Base-by-base conservation (phyloP, 306 rosid species). In the Medicago truncatula region DNA sequence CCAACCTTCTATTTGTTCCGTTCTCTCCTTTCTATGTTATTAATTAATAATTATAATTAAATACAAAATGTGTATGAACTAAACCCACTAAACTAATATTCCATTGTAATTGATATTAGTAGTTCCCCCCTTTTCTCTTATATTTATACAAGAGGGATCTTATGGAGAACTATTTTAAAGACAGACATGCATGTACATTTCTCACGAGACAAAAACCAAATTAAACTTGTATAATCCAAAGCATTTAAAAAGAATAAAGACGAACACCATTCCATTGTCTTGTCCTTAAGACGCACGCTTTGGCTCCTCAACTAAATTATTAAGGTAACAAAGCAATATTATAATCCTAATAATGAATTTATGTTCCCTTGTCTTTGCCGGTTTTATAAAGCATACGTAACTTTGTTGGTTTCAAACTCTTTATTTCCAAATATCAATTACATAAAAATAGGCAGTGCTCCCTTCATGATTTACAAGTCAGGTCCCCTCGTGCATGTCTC, bases 351-450 rank as follows among this genome's bases (percentile, higher is more conserved):
- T 81, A 73, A 68, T 78, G 85, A 79, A 46, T 77, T 56, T 79
- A 40, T 91, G 92, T 87, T 82, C 89, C 88, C 92, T 60, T 8
- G 80, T 80, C 85, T 74, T 82, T 66, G 31, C 83, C 74, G 39
- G 70, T 76, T 84, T 67, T 74, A 61, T 53, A 71, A 78, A 80
- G 79, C 74, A 87, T 73, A 81, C 93, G 93, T 85, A 86, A 87
- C 83, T 39, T 81, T 86, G 86, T 89, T 87, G 96, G 90, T 82
- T 87, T 88, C 86, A 71, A 92, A 83, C 91, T 86, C 97, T 86
- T 73, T 85, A 78, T 77, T 77, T 71, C 62, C 40, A 70, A 50
- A 69, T 64, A 68, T 78, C 25, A 15, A 61, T 34, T 15, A 40
- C 56, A 47, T 72, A 43, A 50, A 59, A 79, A 41, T 65, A 66